Evolutionary conservation across 176 grass and related monocot genomes (phyloP).

Genomic region (Microstegium vimineum): DNA sequence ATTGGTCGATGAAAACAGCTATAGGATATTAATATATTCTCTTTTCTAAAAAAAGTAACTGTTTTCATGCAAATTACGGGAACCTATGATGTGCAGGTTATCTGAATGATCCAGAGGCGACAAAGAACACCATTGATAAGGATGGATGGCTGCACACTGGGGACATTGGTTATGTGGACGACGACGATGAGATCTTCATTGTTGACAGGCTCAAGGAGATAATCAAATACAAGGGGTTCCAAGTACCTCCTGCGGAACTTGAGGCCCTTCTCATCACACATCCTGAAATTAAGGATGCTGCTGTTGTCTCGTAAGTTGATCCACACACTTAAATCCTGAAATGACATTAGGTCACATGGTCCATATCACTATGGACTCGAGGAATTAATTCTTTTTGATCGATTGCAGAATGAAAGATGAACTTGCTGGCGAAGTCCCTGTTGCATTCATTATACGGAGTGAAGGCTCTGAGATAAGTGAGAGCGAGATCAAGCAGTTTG

Average conservation of each 20-base stretch:
- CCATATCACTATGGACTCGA: not conserved
- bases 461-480: constrained; percentile 70
- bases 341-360: not conserved
- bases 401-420: constrained; percentile 81
- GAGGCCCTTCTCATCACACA: constrained; percentile 87
- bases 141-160: constrained; percentile 92
- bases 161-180: constrained; percentile 81
- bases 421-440: constrained; percentile 74
- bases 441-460: constrained; percentile 75
- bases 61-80: not conserved
- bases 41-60: too few relatives aligned
- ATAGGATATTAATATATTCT: too few relatives aligned
- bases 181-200: constrained; percentile 87
- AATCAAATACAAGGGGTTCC: constrained; percentile 95
- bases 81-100: constrained; percentile 61
- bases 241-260: constrained; percentile 88
- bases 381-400: constrained; percentile 2
- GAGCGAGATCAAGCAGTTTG: constrained; percentile 82
- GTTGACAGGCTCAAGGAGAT: constrained; percentile 96
- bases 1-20: too few relatives aligned
- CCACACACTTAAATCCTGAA: not conserved
- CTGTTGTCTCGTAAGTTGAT: constrained; percentile 77
- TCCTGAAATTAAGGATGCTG: constrained; percentile 72
- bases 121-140: constrained; percentile 83
- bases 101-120: constrained; percentile 72